Evolutionary conservation across 2,329 filamentous ascomycete genomes (phyloP).

Genomic region (Gnomoniopsis sp.): DNA sequence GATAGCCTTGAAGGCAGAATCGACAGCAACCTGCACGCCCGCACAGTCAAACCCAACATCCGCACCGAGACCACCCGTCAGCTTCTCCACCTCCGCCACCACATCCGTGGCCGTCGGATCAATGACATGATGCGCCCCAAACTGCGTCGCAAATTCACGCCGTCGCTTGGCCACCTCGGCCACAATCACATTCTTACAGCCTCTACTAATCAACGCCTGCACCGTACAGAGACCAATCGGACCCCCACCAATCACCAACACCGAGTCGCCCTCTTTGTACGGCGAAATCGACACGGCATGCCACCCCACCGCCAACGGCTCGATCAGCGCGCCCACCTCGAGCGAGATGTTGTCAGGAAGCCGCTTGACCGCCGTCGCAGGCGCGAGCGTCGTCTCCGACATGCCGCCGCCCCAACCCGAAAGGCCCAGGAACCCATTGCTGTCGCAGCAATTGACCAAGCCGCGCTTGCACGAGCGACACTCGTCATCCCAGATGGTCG

Average conservation of each 20-base stretch:
- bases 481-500: slow-evolving; percentile 51
- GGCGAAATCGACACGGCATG: slow-evolving; percentile 43
- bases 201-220: slow-evolving; percentile 52
- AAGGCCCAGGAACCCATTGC: slow-evolving; percentile 40
- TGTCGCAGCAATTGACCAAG: slow-evolving; percentile 28
- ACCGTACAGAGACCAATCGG: slow-evolving; percentile 61
- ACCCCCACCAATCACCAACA: slow-evolving; percentile 57
- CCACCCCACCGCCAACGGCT: slow-evolving; percentile 63
- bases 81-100: slow-evolving; percentile 13
- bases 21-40: slow-evolving; percentile 19
- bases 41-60: slow-evolving; percentile 24
- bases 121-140: slow-evolving; percentile 41
- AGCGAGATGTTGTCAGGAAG: slow-evolving; percentile 49
- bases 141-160: slow-evolving; percentile 47
- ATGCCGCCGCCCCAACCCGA: slow-evolving; percentile 49
- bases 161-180: slow-evolving; percentile 50
- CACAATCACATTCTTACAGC: slow-evolving; percentile 53
- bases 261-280: slow-evolving; percentile 36
- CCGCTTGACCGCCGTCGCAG: slow-evolving; percentile 40
- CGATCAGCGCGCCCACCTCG: slow-evolving; percentile 56
- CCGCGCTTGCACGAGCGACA: slow-evolving; percentile 52
- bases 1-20: slow-evolving; percentile 21
- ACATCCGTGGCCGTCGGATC: slow-evolving; percentile 19
- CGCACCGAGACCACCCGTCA: slow-evolving; percentile 20
- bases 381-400: slow-evolving; percentile 48